Percentiles rank a stretch among this genome's conserved stretches.
These are phyloP conservation scores for Isochrysis galbana DNA, from an alignment of 78 protist genomes.

Conservation along the genomic window DNA sequence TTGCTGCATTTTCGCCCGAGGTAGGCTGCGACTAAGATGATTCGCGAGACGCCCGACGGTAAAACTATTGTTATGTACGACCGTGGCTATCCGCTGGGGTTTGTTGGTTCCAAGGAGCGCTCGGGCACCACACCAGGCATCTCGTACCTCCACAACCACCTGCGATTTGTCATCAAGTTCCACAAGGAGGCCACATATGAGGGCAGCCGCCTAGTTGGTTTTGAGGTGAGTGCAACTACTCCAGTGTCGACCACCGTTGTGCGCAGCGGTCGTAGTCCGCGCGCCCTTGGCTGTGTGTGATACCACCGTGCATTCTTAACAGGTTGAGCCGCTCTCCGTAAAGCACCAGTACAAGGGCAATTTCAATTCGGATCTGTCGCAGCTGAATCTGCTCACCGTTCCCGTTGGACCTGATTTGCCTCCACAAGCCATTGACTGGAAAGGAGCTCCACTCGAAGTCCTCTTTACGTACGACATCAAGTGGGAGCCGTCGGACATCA, in stretches of 20 bases:
- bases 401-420: neutral
- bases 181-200: slow-evolving; percentile 8
- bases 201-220: slow-evolving; percentile 74
- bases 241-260: no score
- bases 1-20: no score
- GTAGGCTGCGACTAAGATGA: slow-evolving; percentile 9
- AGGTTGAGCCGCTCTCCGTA: slow-evolving; percentile 51
- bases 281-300: no score
- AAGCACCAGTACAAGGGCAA: slow-evolving; percentile 27
- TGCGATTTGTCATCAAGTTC: slow-evolving; percentile 39
- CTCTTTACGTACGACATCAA: slow-evolving; percentile 2
- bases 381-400: neutral
- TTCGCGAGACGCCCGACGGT: neutral
- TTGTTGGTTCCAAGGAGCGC: neutral
- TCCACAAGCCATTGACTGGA: no score
- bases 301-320: no score
- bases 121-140: neutral
- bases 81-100: slow-evolving; percentile 32
- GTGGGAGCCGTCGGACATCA: neutral
- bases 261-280: no score
- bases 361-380: neutral
- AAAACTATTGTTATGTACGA: neutral
- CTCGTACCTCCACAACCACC: slow-evolving; percentile 51
- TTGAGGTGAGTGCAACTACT: no score
- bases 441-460: neutral